Conservation (phyloP, 768 basidiomycete species). For the Sporobolomyces phaffii region DNA sequence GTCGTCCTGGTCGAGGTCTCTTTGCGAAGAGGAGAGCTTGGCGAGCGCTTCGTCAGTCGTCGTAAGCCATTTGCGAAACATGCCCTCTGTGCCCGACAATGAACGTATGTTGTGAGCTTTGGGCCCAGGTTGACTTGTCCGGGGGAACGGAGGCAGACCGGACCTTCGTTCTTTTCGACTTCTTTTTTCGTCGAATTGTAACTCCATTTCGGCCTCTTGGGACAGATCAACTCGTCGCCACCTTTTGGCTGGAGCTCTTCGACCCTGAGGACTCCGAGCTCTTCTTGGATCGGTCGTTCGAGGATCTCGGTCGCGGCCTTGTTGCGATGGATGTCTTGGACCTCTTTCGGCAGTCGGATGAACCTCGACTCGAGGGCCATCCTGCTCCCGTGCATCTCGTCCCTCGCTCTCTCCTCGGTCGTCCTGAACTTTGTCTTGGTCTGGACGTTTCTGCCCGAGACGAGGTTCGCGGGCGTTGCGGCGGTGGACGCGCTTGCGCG, state of each 20-base stretch:
- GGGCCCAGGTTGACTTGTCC: no score
- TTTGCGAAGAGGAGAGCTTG: conserved; percentile 51
- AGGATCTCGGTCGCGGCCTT: conserved; percentile 30
- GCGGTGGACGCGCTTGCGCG: neutral
- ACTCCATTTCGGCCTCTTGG: conserved; percentile 76
- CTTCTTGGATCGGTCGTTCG: conserved; percentile 40
- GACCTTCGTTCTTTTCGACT: conserved; percentile 72
- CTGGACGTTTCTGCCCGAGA: neutral
- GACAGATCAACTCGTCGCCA: conserved; percentile 50
- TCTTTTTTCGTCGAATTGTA: conserved; percentile 80
- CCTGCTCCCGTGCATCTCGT: conserved; percentile 16
- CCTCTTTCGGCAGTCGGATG: conserved; percentile 35
- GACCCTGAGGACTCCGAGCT: conserved; percentile 36
- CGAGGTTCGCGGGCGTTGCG: neutral
- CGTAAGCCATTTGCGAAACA: conserved; percentile 71
- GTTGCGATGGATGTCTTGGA: conserved; percentile 30
- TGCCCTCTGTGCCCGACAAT: conserved; percentile 62
- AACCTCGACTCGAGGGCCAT: conserved; percentile 39
- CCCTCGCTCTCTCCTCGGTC: conserved; percentile 24
- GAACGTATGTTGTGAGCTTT: no score
- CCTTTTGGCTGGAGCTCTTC: conserved; percentile 37
- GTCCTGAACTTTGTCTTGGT: conserved; percentile 3
- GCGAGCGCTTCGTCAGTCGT: conserved; percentile 58
- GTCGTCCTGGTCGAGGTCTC: conserved; percentile 40
- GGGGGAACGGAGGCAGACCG: neutral